These are phyloP conservation scores for Cyclotella sp. DNA, from an alignment of 108 stramenopile genomes.

Conservation along the genomic window DNA sequence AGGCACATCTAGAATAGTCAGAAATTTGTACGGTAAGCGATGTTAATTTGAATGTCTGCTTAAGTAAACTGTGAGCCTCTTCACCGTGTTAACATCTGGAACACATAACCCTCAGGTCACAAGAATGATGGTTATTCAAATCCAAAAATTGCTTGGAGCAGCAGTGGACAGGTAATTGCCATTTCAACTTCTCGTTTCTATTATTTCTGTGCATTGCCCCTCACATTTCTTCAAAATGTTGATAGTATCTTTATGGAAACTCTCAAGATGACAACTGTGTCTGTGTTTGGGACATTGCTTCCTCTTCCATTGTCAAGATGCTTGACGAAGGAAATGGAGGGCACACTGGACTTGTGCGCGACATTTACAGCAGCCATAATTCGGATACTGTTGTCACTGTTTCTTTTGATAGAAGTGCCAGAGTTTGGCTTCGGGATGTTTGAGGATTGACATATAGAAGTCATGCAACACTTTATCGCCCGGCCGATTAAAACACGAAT, in stretches of 20 bases:
- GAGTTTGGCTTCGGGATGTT: constrained; percentile 67
- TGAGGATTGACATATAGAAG: neutral
- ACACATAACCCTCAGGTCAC: constrained; percentile 47
- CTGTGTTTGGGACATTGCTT: constrained; percentile 88
- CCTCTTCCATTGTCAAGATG: constrained; percentile 66
- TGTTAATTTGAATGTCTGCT: neutral
- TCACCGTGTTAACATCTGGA: neutral
- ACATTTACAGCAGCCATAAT: constrained; percentile 63
- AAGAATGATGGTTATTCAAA: constrained; percentile 76
- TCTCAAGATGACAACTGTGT: constrained; percentile 72
- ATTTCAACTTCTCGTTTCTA: constrained; percentile 1
- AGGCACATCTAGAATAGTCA: constrained; percentile 58
- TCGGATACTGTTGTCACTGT: constrained; percentile 78
- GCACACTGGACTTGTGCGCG: constrained; percentile 68
- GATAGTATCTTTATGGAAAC: constrained; percentile 76
- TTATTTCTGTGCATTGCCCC: neutral
- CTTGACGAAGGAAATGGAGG: constrained; percentile 57
- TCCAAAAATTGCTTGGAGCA: constrained; percentile 85
- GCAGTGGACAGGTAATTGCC: constrained; percentile 56
- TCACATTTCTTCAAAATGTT: neutral
- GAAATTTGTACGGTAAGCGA: constrained; percentile 69
- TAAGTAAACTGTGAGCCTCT: neutral
- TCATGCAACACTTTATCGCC: neutral
- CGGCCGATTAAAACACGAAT: neutral
- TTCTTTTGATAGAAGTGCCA: constrained; percentile 79